Conservation (phyloP, 768 basidiomycete genomes). For the Amanita phalloides region DNA sequence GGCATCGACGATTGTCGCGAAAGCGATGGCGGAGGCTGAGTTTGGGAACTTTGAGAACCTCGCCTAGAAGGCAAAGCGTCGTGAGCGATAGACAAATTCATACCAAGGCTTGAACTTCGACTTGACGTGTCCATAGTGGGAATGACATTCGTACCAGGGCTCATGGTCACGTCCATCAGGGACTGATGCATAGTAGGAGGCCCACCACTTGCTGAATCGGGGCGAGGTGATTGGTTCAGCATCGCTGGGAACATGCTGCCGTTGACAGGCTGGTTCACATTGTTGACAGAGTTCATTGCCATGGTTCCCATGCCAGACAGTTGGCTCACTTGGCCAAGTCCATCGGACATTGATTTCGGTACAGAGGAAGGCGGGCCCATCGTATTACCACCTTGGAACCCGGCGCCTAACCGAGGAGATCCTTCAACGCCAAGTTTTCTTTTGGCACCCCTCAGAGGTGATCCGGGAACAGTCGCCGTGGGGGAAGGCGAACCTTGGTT, state of each 20-base stretch:
- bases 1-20: slow-evolving; percentile 18
- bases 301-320: slow-evolving; percentile 10
- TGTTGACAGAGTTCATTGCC: slow-evolving; percentile 5
- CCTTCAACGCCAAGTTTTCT: slow-evolving; percentile 17
- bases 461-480: slow-evolving; percentile 10
- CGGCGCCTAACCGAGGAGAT: slow-evolving; percentile 11
- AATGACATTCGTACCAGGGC: background rate
- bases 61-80: slow-evolving; percentile 8
- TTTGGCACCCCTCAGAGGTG: slow-evolving; percentile 21
- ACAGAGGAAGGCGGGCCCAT: slow-evolving; percentile 14
- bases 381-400: slow-evolving; percentile 1
- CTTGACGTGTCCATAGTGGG: slow-evolving; percentile 7
- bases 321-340: slow-evolving; percentile 4
- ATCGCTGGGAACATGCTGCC: slow-evolving; percentile 4
- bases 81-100: slow-evolving; percentile 15
- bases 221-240: slow-evolving; percentile 3
- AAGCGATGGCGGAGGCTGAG: slow-evolving; percentile 12
- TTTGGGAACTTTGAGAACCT: slow-evolving; percentile 9
- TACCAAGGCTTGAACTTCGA: slow-evolving; percentile 9
- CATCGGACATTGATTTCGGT: slow-evolving; percentile 5
- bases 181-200: background rate
- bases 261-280: slow-evolving; percentile 6
- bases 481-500: slow-evolving; percentile 9
- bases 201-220: slow-evolving; percentile 10
- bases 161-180: slow-evolving; percentile 3